These are phyloP conservation scores for Podila horticola DNA, from an alignment of 192 early-diverging fungal genomes.

Conservation along the genomic window DNA sequence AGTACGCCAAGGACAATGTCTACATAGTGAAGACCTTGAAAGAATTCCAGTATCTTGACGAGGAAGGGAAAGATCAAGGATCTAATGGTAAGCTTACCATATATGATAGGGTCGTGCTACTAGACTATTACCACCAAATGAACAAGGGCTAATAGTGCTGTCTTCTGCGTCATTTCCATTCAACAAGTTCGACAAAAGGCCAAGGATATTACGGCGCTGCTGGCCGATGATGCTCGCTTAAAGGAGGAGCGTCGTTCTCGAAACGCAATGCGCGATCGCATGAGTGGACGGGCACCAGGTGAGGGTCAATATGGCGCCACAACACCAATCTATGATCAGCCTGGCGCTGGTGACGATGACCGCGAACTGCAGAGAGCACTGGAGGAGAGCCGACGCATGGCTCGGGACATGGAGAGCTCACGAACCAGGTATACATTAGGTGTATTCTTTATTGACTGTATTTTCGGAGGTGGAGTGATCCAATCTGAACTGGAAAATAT, in stretches of 20 bases:
- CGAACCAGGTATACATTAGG: constrained; percentile 23
- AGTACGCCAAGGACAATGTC: constrained; percentile 89
- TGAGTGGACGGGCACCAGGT: constrained; percentile 56
- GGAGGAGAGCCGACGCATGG: constrained; percentile 82
- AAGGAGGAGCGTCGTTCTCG: constrained; percentile 79
- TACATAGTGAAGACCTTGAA: constrained; percentile 95
- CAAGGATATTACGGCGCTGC: constrained; percentile 86
- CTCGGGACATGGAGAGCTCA: constrained; percentile 32
- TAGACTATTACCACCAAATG: background rate
- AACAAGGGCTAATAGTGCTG: background rate
- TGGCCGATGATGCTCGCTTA: constrained; percentile 82
- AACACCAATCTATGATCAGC: constrained; percentile 50
- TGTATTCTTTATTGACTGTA: background rate
- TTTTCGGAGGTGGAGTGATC: too few relatives aligned
- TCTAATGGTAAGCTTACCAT: constrained; percentile 70
- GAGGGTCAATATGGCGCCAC: constrained; percentile 19
- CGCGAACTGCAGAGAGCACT: constrained; percentile 82
- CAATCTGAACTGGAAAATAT: background rate
- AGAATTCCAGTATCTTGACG: constrained; percentile 97
- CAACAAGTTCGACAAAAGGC: constrained; percentile 88
- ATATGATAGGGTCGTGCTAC: background rate
- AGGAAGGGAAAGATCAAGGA: constrained; percentile 91
- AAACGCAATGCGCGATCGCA: constrained; percentile 70
- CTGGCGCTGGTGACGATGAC: constrained; percentile 77
- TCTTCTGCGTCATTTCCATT: background rate